phyloP scores from a whole-genome alignment of 306 rosid species.

The Comarum palustre region DNA sequence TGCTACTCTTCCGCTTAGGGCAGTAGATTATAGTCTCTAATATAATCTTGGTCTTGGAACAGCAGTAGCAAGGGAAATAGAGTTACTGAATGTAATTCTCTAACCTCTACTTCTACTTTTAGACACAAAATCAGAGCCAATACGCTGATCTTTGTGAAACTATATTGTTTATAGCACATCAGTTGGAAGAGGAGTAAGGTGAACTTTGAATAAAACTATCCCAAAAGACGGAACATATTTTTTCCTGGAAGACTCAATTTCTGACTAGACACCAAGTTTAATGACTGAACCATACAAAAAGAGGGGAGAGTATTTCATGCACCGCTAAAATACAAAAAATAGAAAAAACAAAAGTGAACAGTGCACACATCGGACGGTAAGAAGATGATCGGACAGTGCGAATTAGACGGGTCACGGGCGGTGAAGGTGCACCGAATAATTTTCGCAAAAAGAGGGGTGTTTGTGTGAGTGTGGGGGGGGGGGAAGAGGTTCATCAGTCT shows the following conservation, averaged over 20 bases:
- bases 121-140: neutral
- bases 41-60: neutral
- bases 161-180: neutral
- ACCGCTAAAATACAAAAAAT: no score
- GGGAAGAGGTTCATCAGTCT: neutral
- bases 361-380: no score
- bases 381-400: no score
- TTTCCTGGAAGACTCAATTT: neutral
- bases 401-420: no score
- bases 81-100: neutral
- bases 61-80: neutral
- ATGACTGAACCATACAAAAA: neutral
- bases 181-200: neutral
- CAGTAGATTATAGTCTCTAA: neutral
- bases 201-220: neutral
- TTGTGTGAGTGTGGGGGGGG: no score
- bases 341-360: no score
- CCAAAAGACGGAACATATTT: neutral
- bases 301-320: no score
- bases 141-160: neutral
- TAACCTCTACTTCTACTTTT: neutral
- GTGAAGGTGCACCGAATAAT: no score
- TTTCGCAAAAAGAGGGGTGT: no score
- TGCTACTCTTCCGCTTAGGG: neutral
- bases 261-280: neutral